Evolutionary conservation across 352 stramenopile genomes (phyloP), one percentile per base, ranked within the genome.

Genomic region (Phytophthora hybrid): DNA sequence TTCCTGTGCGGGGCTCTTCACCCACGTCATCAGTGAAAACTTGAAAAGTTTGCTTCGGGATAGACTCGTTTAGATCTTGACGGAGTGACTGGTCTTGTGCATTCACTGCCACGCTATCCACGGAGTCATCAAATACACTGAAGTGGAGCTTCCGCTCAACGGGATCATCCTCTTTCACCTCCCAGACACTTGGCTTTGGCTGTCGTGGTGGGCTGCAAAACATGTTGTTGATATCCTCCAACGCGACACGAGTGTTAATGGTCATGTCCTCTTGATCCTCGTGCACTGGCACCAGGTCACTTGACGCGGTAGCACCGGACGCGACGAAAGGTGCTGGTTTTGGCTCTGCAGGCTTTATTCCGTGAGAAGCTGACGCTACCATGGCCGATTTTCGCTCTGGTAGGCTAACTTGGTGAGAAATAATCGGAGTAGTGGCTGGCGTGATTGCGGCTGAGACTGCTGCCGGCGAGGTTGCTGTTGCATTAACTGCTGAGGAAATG

Each of bases 181-280:
- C 83, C 75, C 74, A 80, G 7, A 81, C 74, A 46, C 73, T 81
- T 6, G 63, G 52, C 41, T 88, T 83, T 23, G 59, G 59, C 49
- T 83, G 77, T 58, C 83, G 79, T 23, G 83, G 72, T 26, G 90
- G 90, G 56, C 90, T 97, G 69, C 87, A 94, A 66, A 97, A 97
- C 90, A 97, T 95, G 62, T 68, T 83, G 70, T 95, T 93, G 59
- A 97, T 87, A 37, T 97, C 90, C 34, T 90, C 86, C 77, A 95
- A 84, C 1, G 90, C 90, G 7, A 97, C 73, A 54, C 86, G 85
- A 64, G 90, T 97, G 64, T 94, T 97, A 61, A 97, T 95, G 16
- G 90, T 97, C 80, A 97, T 88, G 63, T 97, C 89, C 69, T 97
- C 88, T 82, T 93, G 83, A 4, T 80, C 86, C 37, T 78, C 81